Conservation (phyloP, 192 early-diverging fungal genomes). For the Gamsiella multidivaricata region DNA sequence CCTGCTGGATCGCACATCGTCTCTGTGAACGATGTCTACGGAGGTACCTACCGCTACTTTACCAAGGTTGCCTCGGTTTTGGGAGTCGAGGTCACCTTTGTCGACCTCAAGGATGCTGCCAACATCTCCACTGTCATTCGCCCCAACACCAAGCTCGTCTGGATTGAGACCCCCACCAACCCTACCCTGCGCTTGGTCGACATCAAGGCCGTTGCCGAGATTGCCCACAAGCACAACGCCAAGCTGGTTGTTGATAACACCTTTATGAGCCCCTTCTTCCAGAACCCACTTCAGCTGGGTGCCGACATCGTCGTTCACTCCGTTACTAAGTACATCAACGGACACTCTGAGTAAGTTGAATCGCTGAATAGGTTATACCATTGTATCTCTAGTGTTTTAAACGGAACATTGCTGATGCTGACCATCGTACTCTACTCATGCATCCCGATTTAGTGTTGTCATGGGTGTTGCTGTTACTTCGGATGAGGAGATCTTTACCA, state of each 20-base stretch:
- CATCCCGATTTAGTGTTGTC: slow-evolving; percentile 67
- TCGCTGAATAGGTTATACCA: background rate
- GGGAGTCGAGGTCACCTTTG: slow-evolving; percentile 80
- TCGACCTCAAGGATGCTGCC: slow-evolving; percentile 75
- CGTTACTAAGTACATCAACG: slow-evolving; percentile 98
- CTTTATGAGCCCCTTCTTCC: slow-evolving; percentile 89
- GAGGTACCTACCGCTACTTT: slow-evolving; percentile 90
- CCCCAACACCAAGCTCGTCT: slow-evolving; percentile 83
- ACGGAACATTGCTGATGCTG: background rate
- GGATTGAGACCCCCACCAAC: slow-evolving; percentile 92
- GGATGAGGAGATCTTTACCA: slow-evolving; percentile 74
- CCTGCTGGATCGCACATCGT: slow-evolving; percentile 79
- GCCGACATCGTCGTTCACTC: slow-evolving; percentile 99
- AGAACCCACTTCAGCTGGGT: slow-evolving; percentile 89
- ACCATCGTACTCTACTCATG: background rate
- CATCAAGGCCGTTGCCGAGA: slow-evolving; percentile 73
- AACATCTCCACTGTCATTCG: slow-evolving; percentile 72
- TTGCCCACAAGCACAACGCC: slow-evolving; percentile 71
- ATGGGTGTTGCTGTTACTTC: slow-evolving; percentile 95
- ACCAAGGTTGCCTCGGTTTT: slow-evolving; percentile 80
- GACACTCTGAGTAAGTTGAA: slow-evolving; percentile 83
- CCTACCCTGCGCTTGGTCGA: slow-evolving; percentile 87
- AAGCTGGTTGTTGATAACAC: slow-evolving; percentile 88
- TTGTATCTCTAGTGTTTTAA: background rate
- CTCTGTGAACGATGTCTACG: slow-evolving; percentile 91